Percentiles rank a stretch among this genome's conserved stretches.
These are phyloP conservation scores for Russula griseocarnosa DNA, from an alignment of 768 basidiomycete genomes.

Conservation along the genomic window DNA sequence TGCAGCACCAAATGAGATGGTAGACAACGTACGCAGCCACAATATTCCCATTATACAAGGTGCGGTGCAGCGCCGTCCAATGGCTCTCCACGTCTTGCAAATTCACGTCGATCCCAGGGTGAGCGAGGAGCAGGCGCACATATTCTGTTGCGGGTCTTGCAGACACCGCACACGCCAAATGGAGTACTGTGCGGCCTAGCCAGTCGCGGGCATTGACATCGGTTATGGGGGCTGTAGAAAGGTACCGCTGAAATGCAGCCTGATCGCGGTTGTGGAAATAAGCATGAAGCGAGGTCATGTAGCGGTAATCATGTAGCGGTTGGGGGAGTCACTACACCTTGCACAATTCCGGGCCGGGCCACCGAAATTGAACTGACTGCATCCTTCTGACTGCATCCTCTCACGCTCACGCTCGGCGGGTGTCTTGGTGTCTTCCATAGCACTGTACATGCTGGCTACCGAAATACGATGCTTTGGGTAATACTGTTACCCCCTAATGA, in stretches of 20 bases:
- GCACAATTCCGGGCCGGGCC: too few relatives aligned
- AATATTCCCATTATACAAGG: slow-evolving; percentile 75
- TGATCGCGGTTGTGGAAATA: slow-evolving; percentile 66
- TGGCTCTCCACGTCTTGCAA: slow-evolving; percentile 75
- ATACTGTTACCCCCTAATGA: too few relatives aligned
- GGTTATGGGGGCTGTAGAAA: slow-evolving; percentile 36
- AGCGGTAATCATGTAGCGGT: slow-evolving; percentile 29
- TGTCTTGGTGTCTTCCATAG: too few relatives aligned
- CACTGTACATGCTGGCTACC: too few relatives aligned
- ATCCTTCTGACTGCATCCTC: too few relatives aligned
- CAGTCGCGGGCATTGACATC: slow-evolving; percentile 73
- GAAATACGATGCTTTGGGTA: too few relatives aligned
- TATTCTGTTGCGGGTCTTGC: slow-evolving; percentile 59
- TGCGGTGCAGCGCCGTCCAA: slow-evolving; percentile 89
- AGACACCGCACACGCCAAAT: slow-evolving; percentile 66
- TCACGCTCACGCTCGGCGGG: too few relatives aligned
- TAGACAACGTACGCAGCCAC: slow-evolving; percentile 53
- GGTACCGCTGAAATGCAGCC: slow-evolving; percentile 71
- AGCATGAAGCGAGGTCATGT: slow-evolving; percentile 80
- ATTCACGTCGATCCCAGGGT: slow-evolving; percentile 77
- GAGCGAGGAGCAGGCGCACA: slow-evolving; percentile 67
- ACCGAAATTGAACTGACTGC: too few relatives aligned
- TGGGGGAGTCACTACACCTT: too few relatives aligned
- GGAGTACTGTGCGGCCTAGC: slow-evolving; percentile 74
- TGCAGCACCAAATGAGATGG: neutral